phyloP scores from a whole-genome alignment of 176 grass and related monocot species.

The Oryza punctata region DNA sequence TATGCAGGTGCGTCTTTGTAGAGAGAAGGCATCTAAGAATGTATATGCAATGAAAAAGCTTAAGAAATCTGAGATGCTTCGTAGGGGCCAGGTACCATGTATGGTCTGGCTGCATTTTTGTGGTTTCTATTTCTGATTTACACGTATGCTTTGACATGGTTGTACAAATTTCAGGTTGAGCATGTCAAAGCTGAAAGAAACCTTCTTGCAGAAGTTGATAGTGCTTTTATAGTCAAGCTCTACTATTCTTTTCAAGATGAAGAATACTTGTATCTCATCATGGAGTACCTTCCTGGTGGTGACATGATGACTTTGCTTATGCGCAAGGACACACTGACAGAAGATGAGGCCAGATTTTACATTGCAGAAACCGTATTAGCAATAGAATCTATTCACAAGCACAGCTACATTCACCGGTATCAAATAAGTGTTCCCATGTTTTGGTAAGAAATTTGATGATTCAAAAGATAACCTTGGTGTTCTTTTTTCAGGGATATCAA shows the following conservation, averaged over 20 bases:
- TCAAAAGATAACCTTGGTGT: constrained; percentile 36
- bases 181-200: constrained; percentile 99
- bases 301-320: constrained; percentile 99
- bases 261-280: constrained; percentile 94
- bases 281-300: constrained; percentile 99
- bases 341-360: constrained; percentile 95
- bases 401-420: constrained; percentile 98
- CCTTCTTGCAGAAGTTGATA: constrained; percentile 97
- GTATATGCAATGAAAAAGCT: constrained; percentile 99
- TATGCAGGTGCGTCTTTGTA: constrained; percentile 93
- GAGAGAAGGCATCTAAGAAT: constrained; percentile 78
- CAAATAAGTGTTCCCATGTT: constrained; percentile 8
- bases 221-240: constrained; percentile 94
- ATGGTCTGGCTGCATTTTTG: constrained; percentile 29
- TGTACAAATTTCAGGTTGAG: constrained; percentile 70
- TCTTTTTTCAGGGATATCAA: constrained; percentile 87
- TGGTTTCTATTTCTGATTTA: constrained; percentile 33
- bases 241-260: constrained; percentile 98
- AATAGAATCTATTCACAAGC: constrained; percentile 96
- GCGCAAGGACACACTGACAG: constrained; percentile 92
- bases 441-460: neutral
- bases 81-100: constrained; percentile 93
- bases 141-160: constrained; percentile 20
- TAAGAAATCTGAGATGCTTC: constrained; percentile 99
- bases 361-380: constrained; percentile 96